phyloP scores from a whole-genome alignment of 768 basidiomycete genomes.

The Boletus fagicola region DNA sequence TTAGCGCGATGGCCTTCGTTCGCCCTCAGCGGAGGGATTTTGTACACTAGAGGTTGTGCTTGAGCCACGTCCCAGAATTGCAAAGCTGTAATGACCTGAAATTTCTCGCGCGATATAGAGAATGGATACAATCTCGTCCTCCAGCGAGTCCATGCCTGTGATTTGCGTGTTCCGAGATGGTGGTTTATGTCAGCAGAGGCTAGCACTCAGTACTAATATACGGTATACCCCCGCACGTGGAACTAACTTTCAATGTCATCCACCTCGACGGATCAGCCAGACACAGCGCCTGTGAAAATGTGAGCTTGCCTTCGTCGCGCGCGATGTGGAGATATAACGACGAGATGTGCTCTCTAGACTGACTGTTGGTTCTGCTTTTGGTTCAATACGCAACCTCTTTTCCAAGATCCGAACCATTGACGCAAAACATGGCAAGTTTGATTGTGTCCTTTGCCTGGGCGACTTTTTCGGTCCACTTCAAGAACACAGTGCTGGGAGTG shows the following conservation, averaged over 20 bases:
- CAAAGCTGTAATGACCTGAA: constrained; percentile 57
- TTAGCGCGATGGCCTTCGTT: constrained; percentile 91
- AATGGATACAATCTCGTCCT: constrained; percentile 86
- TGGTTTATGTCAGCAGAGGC: constrained; percentile 27
- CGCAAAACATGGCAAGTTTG: constrained; percentile 91
- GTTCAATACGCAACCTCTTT: constrained; percentile 72
- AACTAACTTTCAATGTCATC: constrained; percentile 23
- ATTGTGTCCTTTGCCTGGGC: constrained; percentile 76
- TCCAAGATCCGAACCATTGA: constrained; percentile 81
- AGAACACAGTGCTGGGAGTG: constrained; percentile 29
- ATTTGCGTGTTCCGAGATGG: background rate
- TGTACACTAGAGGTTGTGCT: constrained; percentile 62
- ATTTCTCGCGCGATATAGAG: constrained; percentile 89
- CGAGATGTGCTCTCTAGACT: constrained; percentile 40
- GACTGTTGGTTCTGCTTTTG: constrained; percentile 77
- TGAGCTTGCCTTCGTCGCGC: constrained; percentile 13
- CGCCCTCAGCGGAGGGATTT: constrained; percentile 81
- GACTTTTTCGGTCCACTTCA: constrained; percentile 76
- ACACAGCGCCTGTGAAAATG: constrained; percentile 31
- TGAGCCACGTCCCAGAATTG: constrained; percentile 17
- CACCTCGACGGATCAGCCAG: constrained; percentile 8
- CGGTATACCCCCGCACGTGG: background rate
- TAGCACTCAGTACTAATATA: too few relatives aligned
- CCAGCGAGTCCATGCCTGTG: constrained; percentile 49
- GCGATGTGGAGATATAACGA: constrained; percentile 2